Evolutionary conservation across 805 yeast genomes (phyloP), one percentile per base, ranked within the genome.

Genomic region (Candida tammaniensis): DNA sequence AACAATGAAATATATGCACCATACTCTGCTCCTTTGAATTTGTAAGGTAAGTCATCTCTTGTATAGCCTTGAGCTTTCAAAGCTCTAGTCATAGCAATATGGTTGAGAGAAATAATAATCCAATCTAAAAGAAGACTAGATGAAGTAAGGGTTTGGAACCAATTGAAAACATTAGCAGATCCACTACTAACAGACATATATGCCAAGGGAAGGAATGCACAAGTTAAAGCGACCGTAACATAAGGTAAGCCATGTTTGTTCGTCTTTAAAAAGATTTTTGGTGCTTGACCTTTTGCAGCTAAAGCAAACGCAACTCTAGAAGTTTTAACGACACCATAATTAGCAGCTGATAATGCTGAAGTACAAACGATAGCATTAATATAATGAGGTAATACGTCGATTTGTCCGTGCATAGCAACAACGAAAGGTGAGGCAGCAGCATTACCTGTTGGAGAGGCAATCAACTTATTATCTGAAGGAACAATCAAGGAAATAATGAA

Each of bases 111-210:
- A 51, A 83, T 76, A 38, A 70, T 64, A 35, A 69, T 64, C 60
- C 76, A 82, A 55, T 76, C 81, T 50, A 72, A 72, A 52, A 80
- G 67, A 52, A 79, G 84, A 22, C 82, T 80, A 17, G 79, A 76
- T 2, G 93, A 81, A 29, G 80, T 80, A 38, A 85, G 58, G 47
- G 80, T 80, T 42, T 82, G 75, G 31, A 84, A 64, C 88, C 91
- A 85, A 48, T 70, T 70, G 40, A 85, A 68, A 2, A 85, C 91
- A 2, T 69, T 70, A 10, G 76, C 75, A 13, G 89, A 72, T 19
- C 72, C 64, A 28, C 71, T 63, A 18, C 78, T 69, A 37, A 79
- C 51, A 49, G 60, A 52, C 54, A 59, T 47, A 38, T 49, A 59
- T 4, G 61, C 47, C 38, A 58, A 51, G n/a, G 68, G 64, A 30